Evolutionary conservation across 495 filamentous ascomycete genomes (phyloP).

Genomic region (Margaritispora aquatica): DNA sequence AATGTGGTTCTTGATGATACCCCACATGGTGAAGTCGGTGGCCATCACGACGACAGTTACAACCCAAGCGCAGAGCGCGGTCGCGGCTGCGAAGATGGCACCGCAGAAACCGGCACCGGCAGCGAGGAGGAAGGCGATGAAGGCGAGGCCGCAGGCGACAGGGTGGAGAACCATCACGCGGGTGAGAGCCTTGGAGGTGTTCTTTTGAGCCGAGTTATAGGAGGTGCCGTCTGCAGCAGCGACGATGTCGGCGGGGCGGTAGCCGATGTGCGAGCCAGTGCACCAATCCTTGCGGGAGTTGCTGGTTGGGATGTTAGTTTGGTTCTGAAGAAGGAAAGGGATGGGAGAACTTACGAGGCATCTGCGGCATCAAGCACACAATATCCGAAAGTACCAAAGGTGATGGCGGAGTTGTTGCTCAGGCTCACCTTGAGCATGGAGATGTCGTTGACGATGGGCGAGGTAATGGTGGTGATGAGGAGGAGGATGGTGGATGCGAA

Average conservation of each 20-base stretch:
- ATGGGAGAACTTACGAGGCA: constrained; percentile 10
- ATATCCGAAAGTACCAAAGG: constrained; percentile 54
- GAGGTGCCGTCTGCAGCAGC: constrained; percentile 27
- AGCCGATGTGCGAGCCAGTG: constrained; percentile 40
- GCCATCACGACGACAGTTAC: constrained; percentile 46
- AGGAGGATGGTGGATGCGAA: constrained; percentile 47
- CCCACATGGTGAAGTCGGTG: constrained; percentile 49
- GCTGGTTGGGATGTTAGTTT: constrained; percentile 4
- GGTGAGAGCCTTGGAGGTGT: constrained; percentile 43
- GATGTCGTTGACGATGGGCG: constrained; percentile 47
- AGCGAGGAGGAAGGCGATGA: constrained; percentile 51
- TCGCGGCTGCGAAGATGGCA: constrained; percentile 40
- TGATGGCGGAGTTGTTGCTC: constrained; percentile 28
- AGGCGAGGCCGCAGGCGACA: constrained; percentile 47
- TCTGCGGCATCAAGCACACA: constrained; percentile 36
- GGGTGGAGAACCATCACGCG: constrained; percentile 56
- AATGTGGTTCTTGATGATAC: constrained; percentile 43
- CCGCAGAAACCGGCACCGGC: constrained; percentile 48
- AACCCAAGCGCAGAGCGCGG: constrained; percentile 46
- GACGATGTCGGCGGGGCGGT: constrained; percentile 42
- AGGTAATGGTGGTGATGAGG: constrained; percentile 51
- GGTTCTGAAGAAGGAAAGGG: background rate
- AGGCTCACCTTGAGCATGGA: constrained; percentile 45
- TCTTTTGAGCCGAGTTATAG: constrained; percentile 31
- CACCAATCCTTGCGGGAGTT: constrained; percentile 37